A percentile compares a stretch with the other conserved stretches of the same genome.
phyloP scores from a whole-genome alignment of 1,284 basidiomycete genomes.

The Moniliophthora roreri region DNA sequence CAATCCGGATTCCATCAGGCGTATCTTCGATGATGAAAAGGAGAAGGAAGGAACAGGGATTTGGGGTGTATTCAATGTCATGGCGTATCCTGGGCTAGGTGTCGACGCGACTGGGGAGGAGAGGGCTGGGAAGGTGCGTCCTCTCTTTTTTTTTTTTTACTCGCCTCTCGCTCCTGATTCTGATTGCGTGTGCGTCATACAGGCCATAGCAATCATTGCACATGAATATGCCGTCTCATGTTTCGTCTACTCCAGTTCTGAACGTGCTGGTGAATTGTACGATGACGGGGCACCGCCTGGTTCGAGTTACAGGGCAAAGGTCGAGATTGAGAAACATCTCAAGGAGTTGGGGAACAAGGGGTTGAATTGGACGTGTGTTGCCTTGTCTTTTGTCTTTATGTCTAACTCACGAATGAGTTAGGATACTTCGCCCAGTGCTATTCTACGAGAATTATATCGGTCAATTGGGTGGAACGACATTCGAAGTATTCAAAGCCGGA shows the following conservation, averaged over 20 bases:
- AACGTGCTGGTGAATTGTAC: constrained; percentile 33
- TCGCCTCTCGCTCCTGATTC: too few species aligned
- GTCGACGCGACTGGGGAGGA: constrained; percentile 37
- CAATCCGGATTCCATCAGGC: constrained; percentile 25
- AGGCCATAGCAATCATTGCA: constrained; percentile 28
- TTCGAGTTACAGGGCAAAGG: constrained; percentile 30
- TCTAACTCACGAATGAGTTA: constrained; percentile 10
- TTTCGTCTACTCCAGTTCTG: constrained; percentile 36
- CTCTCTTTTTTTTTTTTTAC: not conserved
- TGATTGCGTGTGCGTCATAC: too few species aligned
- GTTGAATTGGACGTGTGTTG: constrained; percentile 37
- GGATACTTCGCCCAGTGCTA: constrained; percentile 32
- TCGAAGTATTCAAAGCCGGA: constrained; percentile 30
- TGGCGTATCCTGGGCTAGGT: constrained; percentile 40
- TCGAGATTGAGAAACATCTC: constrained; percentile 38
- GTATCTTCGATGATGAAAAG: constrained; percentile 30
- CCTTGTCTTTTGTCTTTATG: not conserved
- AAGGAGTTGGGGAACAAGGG: constrained; percentile 31
- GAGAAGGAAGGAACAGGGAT: constrained; percentile 20
- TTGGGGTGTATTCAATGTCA: constrained; percentile 39
- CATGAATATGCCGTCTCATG: constrained; percentile 32
- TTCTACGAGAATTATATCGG: constrained; percentile 44
- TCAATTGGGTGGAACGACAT: constrained; percentile 33
- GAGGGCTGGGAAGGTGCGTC: constrained; percentile 37
- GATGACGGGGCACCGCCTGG: constrained; percentile 30